Conservation (phyloP, 306 rosid genomes). For the Ormosia emarginata region DNA sequence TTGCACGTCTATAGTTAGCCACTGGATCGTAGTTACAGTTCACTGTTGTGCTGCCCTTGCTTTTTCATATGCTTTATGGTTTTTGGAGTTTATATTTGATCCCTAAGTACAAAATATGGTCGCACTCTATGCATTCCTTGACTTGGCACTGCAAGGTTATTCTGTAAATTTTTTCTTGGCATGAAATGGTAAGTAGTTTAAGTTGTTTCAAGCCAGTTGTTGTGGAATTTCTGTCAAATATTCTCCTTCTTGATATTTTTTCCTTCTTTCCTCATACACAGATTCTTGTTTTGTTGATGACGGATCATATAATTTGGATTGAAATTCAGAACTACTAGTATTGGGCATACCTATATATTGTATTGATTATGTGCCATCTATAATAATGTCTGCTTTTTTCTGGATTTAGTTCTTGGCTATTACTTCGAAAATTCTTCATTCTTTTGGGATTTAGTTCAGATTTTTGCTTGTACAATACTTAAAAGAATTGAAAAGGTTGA, state of each 20-base stretch:
- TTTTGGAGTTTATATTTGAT: background rate
- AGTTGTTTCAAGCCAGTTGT: background rate
- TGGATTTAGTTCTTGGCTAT: background rate
- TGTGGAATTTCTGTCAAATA: background rate
- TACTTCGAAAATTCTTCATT: background rate
- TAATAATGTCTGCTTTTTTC: background rate
- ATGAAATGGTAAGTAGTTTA: background rate
- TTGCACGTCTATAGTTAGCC: background rate
- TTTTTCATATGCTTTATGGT: background rate
- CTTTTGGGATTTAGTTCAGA: background rate
- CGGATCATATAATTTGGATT: background rate
- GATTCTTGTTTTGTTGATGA: background rate
- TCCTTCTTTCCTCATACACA: background rate
- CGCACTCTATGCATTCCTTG: background rate
- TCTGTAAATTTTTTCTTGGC: background rate
- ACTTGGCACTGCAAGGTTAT: background rate
- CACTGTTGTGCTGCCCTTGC: background rate
- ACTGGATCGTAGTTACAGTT: background rate
- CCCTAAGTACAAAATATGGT: background rate
- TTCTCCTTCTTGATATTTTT: background rate
- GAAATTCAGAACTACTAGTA: background rate
- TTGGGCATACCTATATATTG: background rate
- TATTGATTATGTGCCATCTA: background rate
- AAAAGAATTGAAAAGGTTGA: background rate
- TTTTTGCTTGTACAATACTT: constrained; percentile 1